Base-by-base conservation (phyloP, 306 rosid species). In the Gillenia trifoliata region DNA sequence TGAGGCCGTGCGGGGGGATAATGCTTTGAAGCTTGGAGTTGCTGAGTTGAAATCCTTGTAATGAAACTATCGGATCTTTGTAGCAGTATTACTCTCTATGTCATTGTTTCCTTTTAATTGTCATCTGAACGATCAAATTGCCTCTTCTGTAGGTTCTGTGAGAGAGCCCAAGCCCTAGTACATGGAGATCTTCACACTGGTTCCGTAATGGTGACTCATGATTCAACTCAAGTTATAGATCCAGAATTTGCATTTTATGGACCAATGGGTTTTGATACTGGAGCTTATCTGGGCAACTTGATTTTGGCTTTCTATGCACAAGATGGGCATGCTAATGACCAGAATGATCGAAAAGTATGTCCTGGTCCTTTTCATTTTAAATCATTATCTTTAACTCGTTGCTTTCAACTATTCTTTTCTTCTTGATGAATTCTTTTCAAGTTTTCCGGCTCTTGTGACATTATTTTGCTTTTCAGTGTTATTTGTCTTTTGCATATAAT, bases 131-230 rank as follows among this genome's bases (percentile, higher is more conserved):
- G 13, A 28, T 71, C 40, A 50, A 38, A 52, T 70, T 71, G 43
- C 70, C 72, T 75, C 80, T 79, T 38, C 34, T 78, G n/a, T 66
- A 94, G 99, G 86, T 94, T 90, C 81, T 82, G 87, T 49, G 96
- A 92, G 91, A 94, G 90, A 87, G 74, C 92, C 49, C 96, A 92
- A 82, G 95, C 97, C 28, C 88, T 94, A 19, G 69, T 94, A 74
- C 99, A 94, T 66, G 97, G 96, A 64, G 97, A 94, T 90, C 90
- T 94, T 50, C 97, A 94, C 81, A 91, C 97, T 62, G 82, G 93
- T 75, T 94, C 98, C 23, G 82, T 94, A 38, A 94, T 94, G 99
- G 96, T 92, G 38, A 92, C 96, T 56, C 78, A 8, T 60, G 95
- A 94, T 69, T 92, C 95, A 13, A 94, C 96, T 66, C 95, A 90